These are phyloP conservation scores for Diaporthe humulicola DNA, from an alignment of 2,329 filamentous ascomycete genomes.

Conservation along the genomic window DNA sequence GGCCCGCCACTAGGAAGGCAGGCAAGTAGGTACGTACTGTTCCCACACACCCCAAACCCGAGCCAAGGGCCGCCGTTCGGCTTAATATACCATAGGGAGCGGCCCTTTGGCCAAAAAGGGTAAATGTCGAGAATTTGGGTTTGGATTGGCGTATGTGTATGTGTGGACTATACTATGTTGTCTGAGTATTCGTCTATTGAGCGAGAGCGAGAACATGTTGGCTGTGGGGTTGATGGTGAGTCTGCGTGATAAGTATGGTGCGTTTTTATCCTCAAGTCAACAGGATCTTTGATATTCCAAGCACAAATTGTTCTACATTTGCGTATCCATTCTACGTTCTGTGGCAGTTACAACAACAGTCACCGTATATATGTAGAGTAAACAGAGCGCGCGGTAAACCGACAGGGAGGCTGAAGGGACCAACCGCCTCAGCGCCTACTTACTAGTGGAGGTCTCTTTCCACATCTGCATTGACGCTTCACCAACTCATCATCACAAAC, in stretches of 20 bases:
- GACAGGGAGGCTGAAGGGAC: background rate
- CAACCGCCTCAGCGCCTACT: background rate
- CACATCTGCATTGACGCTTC: background rate
- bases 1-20: background rate
- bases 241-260: background rate
- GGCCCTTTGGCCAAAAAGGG: background rate
- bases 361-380: background rate
- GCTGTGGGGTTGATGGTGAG: background rate
- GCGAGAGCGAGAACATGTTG: background rate
- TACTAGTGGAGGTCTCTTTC: background rate
- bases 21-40: background rate
- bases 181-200: background rate
- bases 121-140: conserved; percentile 23
- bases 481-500: background rate
- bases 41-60: background rate
- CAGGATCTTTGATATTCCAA: background rate
- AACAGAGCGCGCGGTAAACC: background rate
- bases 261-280: background rate
- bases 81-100: conserved; percentile 7
- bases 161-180: conserved; percentile 10
- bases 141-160: background rate
- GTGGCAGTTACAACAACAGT: background rate
- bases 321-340: background rate
- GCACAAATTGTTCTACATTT: background rate
- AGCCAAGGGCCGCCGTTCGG: conserved; percentile 26